Base-by-base conservation (phyloP, 306 rosid species). In the Vigna nakashimae region DNA sequence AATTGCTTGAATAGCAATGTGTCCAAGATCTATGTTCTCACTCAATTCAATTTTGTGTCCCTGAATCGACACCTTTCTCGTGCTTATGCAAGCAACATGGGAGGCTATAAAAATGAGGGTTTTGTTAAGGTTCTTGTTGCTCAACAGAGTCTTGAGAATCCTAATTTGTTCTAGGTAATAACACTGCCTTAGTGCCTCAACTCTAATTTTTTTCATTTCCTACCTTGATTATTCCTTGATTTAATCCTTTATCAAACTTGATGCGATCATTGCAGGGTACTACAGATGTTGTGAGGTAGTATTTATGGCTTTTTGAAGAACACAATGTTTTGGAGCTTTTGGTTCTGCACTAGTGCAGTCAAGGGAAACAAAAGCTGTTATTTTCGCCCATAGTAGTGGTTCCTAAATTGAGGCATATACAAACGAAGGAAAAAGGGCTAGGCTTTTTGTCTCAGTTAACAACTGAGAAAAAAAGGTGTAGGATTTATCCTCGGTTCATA, bases 121-220 rank as follows among this genome's bases (percentile, higher is more conserved):
- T 95, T 95, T 64, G 99, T 95, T 24, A 97, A 95, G 75, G 99
- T 95, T 79, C 99, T 95, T 3, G 99, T 98, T 9, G 98, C 99
- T 13, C 99, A 95, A 86, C 99, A 95, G 86, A 95, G 99, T 73
- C 98, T 97, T 0, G 98, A 95, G 86, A 95, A 95, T 80, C 99
- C 99, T 56, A 95, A 95, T 80, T 95, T 98, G 99, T 95, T 95
- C 56, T 98, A 95, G 98, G 98, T 93, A 48, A 85, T 46, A 18
- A 32, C 58, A 9, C 17, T 11, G 10, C 17, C 69, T 45, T 45
- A 11, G 74, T 12, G 16, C 32, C 69, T 45, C 38, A 14, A 79
- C 55, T 69, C 46, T 64, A 69, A 69, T 7, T 52, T 9, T 55
- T 56, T 38, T 28, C 16, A 72, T 38, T 11, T 65, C 49, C 22